Percentiles rank a stretch among this genome's conserved stretches.
Conservation (phyloP, 176 grass and related monocot species). For the Oryza longistaminata region DNA sequence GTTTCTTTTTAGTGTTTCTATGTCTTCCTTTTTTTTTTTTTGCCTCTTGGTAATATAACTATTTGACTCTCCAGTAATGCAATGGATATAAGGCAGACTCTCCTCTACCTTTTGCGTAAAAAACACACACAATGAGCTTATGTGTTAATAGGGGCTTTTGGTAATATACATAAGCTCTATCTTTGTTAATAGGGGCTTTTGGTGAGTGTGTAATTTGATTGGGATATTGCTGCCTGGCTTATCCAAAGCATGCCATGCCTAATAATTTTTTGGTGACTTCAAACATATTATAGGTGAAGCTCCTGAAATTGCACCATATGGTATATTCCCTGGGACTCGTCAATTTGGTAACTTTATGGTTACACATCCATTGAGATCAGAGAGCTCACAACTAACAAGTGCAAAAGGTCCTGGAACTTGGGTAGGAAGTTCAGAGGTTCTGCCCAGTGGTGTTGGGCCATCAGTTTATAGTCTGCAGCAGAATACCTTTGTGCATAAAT, state of each 20-base stretch:
- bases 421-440: conserved; percentile 30
- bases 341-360: conserved; percentile 31
- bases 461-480: conserved; percentile 33
- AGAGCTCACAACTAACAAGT: conserved; percentile 25
- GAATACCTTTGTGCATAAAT: conserved; percentile 23
- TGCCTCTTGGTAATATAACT: no score
- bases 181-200: neutral
- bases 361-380: conserved; percentile 23
- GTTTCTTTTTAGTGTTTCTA: no score
- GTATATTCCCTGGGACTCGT: conserved; percentile 29
- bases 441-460: conserved; percentile 44
- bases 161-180: neutral
- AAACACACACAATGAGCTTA: neutral
- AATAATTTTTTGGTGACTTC: conserved; percentile 14
- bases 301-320: conserved; percentile 32
- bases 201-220: conserved; percentile 6
- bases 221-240: neutral
- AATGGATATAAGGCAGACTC: no score
- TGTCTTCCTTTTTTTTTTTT: no score
- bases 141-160: neutral
- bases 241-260: neutral
- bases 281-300: conserved; percentile 32
- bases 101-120: no score
- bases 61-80: no score
- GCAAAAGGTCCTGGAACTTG: conserved; percentile 39